These are phyloP conservation scores for Cardiospermum halicacabum DNA, from an alignment of 345 rosid species.

Conservation along the genomic window DNA sequence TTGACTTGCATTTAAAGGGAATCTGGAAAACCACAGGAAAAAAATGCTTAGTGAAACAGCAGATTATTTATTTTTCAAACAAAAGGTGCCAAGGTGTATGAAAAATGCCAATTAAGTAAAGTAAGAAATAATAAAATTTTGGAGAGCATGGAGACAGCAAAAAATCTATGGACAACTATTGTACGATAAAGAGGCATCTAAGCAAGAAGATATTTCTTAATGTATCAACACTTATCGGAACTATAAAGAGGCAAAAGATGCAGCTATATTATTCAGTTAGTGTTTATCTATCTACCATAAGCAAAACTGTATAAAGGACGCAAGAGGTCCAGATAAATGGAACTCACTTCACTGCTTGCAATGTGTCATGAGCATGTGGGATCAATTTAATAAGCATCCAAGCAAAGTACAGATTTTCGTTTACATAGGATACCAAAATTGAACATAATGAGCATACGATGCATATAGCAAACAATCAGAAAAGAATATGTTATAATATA, in stretches of 20 bases:
- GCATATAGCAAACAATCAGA: neutral
- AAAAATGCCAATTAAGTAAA: neutral
- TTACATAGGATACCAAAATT: neutral
- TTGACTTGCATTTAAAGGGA: neutral
- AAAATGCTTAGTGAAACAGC: conserved; percentile 7
- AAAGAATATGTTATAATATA: neutral
- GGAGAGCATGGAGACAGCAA: neutral
- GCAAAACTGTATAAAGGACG: neutral
- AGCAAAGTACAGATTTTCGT: neutral
- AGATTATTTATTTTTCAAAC: neutral
- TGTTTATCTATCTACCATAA: neutral
- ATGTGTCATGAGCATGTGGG: neutral
- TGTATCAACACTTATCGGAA: neutral
- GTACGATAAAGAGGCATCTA: neutral
- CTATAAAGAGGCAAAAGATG: neutral
- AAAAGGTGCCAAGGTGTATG: neutral
- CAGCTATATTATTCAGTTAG: neutral
- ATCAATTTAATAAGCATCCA: neutral
- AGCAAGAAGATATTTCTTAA: neutral
- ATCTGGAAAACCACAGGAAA: neutral
- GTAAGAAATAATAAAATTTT: neutral
- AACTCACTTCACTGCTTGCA: neutral
- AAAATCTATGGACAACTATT: neutral
- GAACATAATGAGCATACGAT: conserved; percentile 1
- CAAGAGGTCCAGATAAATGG: neutral